Evolutionary conservation across 2,329 filamentous ascomycete species (phyloP), one percentile per base, ranked within the genome.

Genomic region (Scedosporium dehoogii): DNA sequence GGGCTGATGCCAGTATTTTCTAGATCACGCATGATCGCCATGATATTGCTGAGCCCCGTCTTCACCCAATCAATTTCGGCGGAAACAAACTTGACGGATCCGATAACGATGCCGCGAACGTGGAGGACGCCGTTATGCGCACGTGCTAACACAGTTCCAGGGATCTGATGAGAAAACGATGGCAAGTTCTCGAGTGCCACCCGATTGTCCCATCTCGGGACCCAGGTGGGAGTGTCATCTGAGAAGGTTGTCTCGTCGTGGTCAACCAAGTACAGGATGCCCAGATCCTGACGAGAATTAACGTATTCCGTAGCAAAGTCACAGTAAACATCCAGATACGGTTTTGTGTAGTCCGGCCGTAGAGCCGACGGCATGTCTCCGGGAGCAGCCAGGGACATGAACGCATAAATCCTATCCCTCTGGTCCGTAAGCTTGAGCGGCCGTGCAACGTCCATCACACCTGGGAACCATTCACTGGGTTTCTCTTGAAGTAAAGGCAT

Each of bases 321-420:
- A 6, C 42, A 23, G 27, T 44, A 59, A n/a, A 59, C 58, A 14
- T 59, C 58, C n/a, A 59, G 38, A 23, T 59, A 44, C 5, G 29
- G n/a, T 21, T 59, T 59, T 21, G 23, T 59, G 42, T 59, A 59
- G 21, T 59, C 58, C 16, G 58, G 58, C 14, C 3, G 14, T 4
- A 59, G 33, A 7, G 14, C 21, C 10, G 18, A 23, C 21, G 58
- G 23, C 12, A 59, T 25, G 6, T 59, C 1, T 1, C 58, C 58
- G 5, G 58, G n/a, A 10, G 10, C 3, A 16, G 58, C 41, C 3
- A 59, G 58, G 1, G 58, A 59, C 58, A 59, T 41, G 41, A 61
- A 61, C 4, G 59, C 59, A 23, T 61, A 61, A 3, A 61, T 61
- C n/a, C 59, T n/a, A 23, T 61, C 59, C n/a, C 59, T 4, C 25